Conservation (phyloP, 352 stramenopile species). For the Globisporangium nunn region DNA sequence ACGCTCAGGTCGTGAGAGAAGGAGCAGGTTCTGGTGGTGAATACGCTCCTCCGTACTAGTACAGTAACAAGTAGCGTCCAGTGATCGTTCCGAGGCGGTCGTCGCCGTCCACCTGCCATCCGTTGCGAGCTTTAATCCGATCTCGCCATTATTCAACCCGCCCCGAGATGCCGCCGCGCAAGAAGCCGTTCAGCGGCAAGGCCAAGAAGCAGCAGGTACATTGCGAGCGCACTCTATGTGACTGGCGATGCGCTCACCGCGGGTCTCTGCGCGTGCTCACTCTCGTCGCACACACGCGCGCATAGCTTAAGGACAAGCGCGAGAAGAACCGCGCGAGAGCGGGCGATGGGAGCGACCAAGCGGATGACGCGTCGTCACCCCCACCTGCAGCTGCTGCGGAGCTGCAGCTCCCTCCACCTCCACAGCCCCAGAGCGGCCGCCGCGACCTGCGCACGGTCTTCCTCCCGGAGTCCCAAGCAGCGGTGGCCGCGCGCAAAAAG, state of each 20-base stretch:
- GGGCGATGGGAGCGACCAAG: conserved; percentile 1
- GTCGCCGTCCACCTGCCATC: too few relatives aligned
- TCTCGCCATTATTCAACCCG: too few relatives aligned
- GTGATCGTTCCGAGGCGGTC: too few relatives aligned
- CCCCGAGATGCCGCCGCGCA: conserved; percentile 31
- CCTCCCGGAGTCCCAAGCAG: conserved; percentile 43
- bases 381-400: not conserved
- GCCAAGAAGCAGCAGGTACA: conserved; percentile 82
- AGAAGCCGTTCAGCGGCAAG: conserved; percentile 84
- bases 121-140: too few relatives aligned
- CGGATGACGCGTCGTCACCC: too few relatives aligned
- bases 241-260: not conserved
- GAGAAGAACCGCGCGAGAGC: conserved; percentile 44
- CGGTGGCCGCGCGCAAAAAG: conserved; percentile 54
- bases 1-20: conserved; percentile 8
- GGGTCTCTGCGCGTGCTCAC: not conserved
- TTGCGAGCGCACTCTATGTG: too few relatives aligned
- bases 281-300: not conserved
- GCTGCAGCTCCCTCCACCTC: not conserved
- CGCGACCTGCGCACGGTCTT: conserved; percentile 70
- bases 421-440: conserved; percentile 1
- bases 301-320: conserved; percentile 66
- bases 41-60: too few relatives aligned
- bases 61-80: too few relatives aligned
- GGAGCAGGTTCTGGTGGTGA: not conserved